Evolutionary conservation across 352 stramenopile species (phyloP), one percentile per base, ranked within the genome.

Genomic region (Phytophthora niederhauseri): DNA sequence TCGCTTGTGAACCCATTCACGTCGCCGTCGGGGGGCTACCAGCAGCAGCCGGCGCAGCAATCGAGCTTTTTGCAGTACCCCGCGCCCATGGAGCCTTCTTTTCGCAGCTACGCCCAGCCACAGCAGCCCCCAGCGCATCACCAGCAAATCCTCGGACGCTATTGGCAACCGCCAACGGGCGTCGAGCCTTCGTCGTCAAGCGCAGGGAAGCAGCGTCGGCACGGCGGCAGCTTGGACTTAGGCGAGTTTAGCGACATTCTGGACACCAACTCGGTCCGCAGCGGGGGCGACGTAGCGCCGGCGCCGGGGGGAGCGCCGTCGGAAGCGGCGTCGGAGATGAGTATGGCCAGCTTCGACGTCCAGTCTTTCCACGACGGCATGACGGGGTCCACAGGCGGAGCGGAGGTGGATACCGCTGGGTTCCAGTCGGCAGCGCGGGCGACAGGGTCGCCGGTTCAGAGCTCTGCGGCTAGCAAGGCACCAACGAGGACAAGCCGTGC

Each of bases 191-290:
- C 61, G 14, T 61, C 72, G 22, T 60, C 61, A 7, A 61, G 34
- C 22, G 75, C 68, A 28, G 36, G 26, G 11, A 70, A 65, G 34
- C 75, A 80, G 20, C 53, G 72, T 19, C 68, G 64, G 0, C 59
- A 71, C 8, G 52, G 34, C 0, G 59, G 41, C 15, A 77, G 53
- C 20, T 55, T 87, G 48, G 78, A 83, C 45, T 57, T 87, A 28
- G 57, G 36, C 14, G 78, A 80, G 55, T 70, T 85, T 12, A 54
- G 65, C 34, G 81, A 80, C 12, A 84, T 87, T 31, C 28, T 89
- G 20, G 66, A 73, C 45, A 46, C 66, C 20, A 61, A 54, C 15
- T 51, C 61, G 11, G 19, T 19, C 28, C 11, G 55, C 38, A 52
- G 56, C 4, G 31, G 22, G 19, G 51, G 51, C 19, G 52, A 66